A percentile compares a stretch with the other conserved stretches of the same genome.
Evolutionary conservation across 257 asterid species (phyloP).

Genomic region (Solanum medicagineum): DNA sequence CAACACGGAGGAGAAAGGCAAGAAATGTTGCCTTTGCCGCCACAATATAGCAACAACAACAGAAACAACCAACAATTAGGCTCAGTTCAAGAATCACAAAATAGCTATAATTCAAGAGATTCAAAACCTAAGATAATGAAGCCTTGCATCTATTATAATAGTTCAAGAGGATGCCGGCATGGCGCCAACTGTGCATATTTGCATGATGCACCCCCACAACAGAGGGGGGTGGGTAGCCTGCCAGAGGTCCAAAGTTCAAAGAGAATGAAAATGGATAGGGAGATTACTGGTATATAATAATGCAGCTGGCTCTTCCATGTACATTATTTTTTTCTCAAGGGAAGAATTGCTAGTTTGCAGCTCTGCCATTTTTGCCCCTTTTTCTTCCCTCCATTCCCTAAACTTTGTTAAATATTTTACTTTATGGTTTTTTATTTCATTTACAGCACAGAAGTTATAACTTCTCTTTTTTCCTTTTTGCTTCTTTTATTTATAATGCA

Average conservation of each 20-base stretch:
- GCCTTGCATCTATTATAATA: slow-evolving; percentile 49
- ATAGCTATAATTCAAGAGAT: slow-evolving; percentile 19
- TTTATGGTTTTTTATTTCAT: neutral
- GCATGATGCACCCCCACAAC: slow-evolving; percentile 28
- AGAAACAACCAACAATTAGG: slow-evolving; percentile 15
- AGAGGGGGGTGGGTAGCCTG: slow-evolving; percentile 15
- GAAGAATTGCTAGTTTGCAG: slow-evolving; percentile 1
- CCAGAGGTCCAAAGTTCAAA: slow-evolving; percentile 35
- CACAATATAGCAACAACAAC: slow-evolving; percentile 18
- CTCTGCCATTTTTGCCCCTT: neutral
- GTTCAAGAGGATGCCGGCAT: slow-evolving; percentile 49
- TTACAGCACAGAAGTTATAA: neutral
- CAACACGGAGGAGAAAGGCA: slow-evolving; percentile 85
- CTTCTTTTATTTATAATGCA: neutral
- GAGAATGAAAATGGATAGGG: slow-evolving; percentile 50
- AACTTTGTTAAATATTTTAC: neutral
- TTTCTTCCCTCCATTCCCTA: neutral
- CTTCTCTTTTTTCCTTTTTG: neutral
- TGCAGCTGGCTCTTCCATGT: slow-evolving; percentile 11
- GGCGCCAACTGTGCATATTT: slow-evolving; percentile 44
- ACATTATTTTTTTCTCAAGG: slow-evolving; percentile 2
- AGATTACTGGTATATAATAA: slow-evolving; percentile 27
- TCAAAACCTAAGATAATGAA: slow-evolving; percentile 32
- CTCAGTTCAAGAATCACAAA: slow-evolving; percentile 15
- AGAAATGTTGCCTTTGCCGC: slow-evolving; percentile 24